phyloP scores from a whole-genome alignment of 2,329 filamentous ascomycete genomes.

The Claviceps digitariae region DNA sequence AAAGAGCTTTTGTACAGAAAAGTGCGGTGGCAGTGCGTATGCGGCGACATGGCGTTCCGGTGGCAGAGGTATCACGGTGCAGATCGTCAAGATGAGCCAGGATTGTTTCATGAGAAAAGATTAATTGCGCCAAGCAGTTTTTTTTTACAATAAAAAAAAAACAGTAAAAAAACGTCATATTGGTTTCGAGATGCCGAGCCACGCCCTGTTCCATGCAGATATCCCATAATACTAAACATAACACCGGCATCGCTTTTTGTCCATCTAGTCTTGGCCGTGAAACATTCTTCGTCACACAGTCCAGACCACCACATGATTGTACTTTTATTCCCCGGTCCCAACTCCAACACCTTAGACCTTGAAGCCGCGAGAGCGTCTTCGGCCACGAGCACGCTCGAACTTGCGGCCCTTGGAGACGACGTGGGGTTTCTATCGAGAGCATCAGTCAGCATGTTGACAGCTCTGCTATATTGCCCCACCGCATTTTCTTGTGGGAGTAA shows the following conservation, averaged over 20 bases:
- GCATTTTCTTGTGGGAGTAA: not conserved
- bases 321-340: slow-evolving; percentile 8
- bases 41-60: not conserved
- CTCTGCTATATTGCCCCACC: not conserved
- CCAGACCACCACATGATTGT: slow-evolving; percentile 2
- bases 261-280: slow-evolving; percentile 8
- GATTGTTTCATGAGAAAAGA: not conserved
- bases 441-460: not conserved
- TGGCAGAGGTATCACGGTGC: not conserved
- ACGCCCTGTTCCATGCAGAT: slow-evolving; percentile 25
- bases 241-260: slow-evolving; percentile 15
- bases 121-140: not conserved
- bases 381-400: slow-evolving; percentile 98
- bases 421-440: slow-evolving; percentile 64
- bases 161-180: slow-evolving; percentile 1
- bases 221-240: slow-evolving; percentile 19
- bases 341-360: slow-evolving; percentile 68
- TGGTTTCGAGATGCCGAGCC: too few species aligned
- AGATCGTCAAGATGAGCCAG: not conserved
- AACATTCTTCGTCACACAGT: not conserved
- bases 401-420: slow-evolving; percentile 98
- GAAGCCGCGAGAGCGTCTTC: slow-evolving; percentile 97
- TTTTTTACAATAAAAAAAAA: slow-evolving; percentile 14
- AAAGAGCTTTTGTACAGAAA: too few species aligned
- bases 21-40: not conserved